Evolutionary conservation across 805 yeast species (phyloP), one percentile per base, ranked within the genome.

Genomic region (Kodamaea nitidulidarum): DNA sequence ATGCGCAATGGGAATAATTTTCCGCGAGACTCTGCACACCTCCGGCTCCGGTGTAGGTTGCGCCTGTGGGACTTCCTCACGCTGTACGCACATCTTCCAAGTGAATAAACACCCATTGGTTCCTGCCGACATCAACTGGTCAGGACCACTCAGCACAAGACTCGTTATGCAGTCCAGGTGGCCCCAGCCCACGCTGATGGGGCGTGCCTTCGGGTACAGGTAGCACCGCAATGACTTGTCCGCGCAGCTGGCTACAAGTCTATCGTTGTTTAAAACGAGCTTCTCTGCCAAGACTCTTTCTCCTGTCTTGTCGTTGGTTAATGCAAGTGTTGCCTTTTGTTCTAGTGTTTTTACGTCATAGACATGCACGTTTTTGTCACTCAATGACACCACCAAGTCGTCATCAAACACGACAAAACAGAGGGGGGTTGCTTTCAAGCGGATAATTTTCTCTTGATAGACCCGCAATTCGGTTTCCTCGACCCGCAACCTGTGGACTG

Each of bases 221-320:
- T 73, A 79, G 2, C 67, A 48, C 16, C 84, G 58, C 2, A 83
- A 55, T 18, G 84, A 73, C 52, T 78, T 80, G 53, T 82, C 88
- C 0, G 76, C 55, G 2, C 77, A 67, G 1, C 80, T 60, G 3
- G 70, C 69, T 7, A 67, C 58, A 2, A 76, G 50, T 11, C 57
- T 43, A 6, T 56, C 50, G 2, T 61, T 44, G 7, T 54, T 41
- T 2, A 71, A 46, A 7, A 60, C 56, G 17, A 76, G 60, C 36
- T 66, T 63, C 43, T 76, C 82, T 16, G 71, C 61, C 30, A 67
- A 57, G 20, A 76, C 38, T 0, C 73, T 63, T 12, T 74, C 78
- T 41, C 58, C 63, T 4, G 44, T 54, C 29, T 47, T 51, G 3
- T 67, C 71, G 34, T 61, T 63, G 47, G 50, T 50, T 1, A 77